Conservation (phyloP, 192 early-diverging fungal genomes). For the Helicostylum pulchrum region DNA sequence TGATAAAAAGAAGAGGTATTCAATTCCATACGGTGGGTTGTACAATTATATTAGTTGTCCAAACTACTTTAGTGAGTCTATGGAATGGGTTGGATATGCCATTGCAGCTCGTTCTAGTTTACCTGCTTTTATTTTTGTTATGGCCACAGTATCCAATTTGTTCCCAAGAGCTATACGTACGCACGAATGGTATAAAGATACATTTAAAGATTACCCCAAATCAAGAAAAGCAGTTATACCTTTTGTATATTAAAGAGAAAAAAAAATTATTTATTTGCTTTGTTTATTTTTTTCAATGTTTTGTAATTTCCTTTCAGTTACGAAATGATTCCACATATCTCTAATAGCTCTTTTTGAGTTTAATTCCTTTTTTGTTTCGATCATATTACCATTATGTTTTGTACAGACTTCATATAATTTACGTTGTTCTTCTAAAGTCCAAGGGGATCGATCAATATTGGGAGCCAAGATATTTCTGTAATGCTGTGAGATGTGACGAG, state of each 20-base stretch:
- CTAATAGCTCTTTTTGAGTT: not conserved
- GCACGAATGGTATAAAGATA: conserved; percentile 35
- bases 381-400: conserved; percentile 1
- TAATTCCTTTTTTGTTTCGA: not conserved
- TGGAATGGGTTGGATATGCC: conserved; percentile 43
- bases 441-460: conserved; percentile 16
- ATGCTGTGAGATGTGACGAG: conserved; percentile 27
- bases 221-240: conserved; percentile 39
- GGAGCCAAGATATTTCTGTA: conserved; percentile 24
- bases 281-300: not conserved
- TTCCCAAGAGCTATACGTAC: conserved; percentile 35
- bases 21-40: conserved; percentile 32
- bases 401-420: not conserved
- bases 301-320: not conserved
- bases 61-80: conserved; percentile 33
- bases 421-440: conserved; percentile 17
- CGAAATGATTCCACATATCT: conserved; percentile 31
- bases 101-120: conserved; percentile 27
- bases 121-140: conserved; percentile 33
- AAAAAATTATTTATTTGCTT: not conserved
- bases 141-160: conserved; percentile 31
- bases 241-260: conserved; percentile 26
- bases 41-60: conserved; percentile 37
- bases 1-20: conserved; percentile 13
- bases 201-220: conserved; percentile 33